These are phyloP conservation scores for Colletotrichum cuscutae DNA, from an alignment of 2,329 filamentous ascomycete species.

Conservation along the genomic window DNA sequence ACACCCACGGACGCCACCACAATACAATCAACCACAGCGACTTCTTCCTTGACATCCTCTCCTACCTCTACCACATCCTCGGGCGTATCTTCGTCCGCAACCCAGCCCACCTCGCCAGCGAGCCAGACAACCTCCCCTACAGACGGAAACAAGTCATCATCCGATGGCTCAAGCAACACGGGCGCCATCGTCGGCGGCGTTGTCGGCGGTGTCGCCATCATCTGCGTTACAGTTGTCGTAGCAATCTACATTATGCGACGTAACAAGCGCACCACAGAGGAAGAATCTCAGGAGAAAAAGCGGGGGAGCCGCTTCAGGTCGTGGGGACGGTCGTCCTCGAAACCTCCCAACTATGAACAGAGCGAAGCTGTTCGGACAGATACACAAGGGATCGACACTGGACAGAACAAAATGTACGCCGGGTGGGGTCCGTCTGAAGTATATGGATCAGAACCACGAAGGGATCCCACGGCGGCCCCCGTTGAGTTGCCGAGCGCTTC, in stretches of 20 bases:
- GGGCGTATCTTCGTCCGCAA: neutral
- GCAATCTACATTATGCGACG: conserved; percentile 35
- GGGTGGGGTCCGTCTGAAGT: conserved; percentile 4
- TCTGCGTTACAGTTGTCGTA: conserved; percentile 43
- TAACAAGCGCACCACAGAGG: neutral
- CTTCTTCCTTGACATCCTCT: neutral
- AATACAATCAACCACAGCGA: neutral
- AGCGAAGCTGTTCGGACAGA: neutral
- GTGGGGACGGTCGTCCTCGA: neutral
- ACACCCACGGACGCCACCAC: neutral
- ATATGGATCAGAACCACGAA: neutral
- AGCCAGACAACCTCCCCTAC: conserved; percentile 8
- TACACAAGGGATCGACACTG: neutral
- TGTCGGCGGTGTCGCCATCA: conserved; percentile 45
- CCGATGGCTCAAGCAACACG: conserved; percentile 37
- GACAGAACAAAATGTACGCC: neutral
- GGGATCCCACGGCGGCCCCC: neutral
- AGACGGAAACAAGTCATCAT: neutral
- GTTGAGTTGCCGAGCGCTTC: neutral
- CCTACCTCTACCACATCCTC: neutral
- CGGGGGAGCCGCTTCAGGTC: neutral
- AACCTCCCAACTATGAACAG: neutral
- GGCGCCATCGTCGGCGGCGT: conserved; percentile 48
- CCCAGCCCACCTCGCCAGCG: neutral
- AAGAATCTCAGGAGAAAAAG: neutral